phyloP scores from a whole-genome alignment of 805 yeast species.

The Kuraishia piskuri region DNA sequence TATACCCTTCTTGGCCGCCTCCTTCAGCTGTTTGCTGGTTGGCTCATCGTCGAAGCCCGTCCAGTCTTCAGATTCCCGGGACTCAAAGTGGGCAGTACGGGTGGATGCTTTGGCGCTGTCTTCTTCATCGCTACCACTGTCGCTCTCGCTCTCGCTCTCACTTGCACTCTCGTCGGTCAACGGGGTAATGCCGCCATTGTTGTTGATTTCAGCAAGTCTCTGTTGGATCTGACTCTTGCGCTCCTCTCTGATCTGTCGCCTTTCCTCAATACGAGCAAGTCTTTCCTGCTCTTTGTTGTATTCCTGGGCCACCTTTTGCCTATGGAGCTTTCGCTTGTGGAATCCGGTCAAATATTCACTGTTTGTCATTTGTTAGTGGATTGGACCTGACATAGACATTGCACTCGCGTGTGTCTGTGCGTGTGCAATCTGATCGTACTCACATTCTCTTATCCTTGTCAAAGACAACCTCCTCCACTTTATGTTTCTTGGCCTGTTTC shows the following conservation, averaged over 20 bases:
- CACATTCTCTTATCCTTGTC: conserved; percentile 64
- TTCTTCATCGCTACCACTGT: conserved; percentile 18
- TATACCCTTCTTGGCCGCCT: conserved; percentile 26
- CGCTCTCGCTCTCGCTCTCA: conserved; percentile 15
- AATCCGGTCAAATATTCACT: conserved; percentile 86
- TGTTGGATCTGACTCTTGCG: conserved; percentile 56
- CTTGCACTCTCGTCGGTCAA: conserved; percentile 1
- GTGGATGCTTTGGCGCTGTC: conserved; percentile 18
- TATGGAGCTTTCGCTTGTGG: conserved; percentile 83
- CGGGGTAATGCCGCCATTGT: background rate
- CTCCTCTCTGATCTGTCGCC: conserved; percentile 64
- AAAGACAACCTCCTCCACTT: conserved; percentile 80
- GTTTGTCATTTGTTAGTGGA: too few relatives aligned
- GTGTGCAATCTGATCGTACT: conserved; percentile 11
- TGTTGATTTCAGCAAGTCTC: background rate
- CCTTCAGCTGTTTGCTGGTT: conserved; percentile 12
- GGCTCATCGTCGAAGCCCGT: conserved; percentile 27
- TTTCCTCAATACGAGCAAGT: conserved; percentile 63
- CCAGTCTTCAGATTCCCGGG: conserved; percentile 26
- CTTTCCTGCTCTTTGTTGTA: conserved; percentile 72
- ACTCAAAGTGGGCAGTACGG: conserved; percentile 2
- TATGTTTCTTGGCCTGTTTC: conserved; percentile 53
- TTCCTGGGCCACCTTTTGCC: conserved; percentile 81
- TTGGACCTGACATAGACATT: too few relatives aligned
- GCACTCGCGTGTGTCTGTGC: too few relatives aligned